Evolutionary conservation across 1,284 basidiomycete species (phyloP), one percentile per base, ranked within the genome.

Genomic region (Melampsora larici-populina): DNA sequence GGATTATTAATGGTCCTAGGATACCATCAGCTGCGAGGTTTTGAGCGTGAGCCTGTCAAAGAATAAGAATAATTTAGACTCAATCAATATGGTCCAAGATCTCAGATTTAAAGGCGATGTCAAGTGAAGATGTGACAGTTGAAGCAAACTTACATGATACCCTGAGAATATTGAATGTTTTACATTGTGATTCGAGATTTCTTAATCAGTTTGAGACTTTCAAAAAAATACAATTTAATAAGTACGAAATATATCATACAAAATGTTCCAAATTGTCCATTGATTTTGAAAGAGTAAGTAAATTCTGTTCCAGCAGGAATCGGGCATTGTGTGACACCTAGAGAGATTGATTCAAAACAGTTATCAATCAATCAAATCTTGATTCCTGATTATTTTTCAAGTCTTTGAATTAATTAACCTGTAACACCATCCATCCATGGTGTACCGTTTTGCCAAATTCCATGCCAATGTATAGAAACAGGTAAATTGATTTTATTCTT

Each of bases 261-360:
- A 87, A 78, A 84, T 86, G 17, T 85, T 85, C 81, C 82, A 87
- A 82, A 78, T 83, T 72, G 85, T 48, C 81, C 81, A 70, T 24
- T 29, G 21, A 84, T 80, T 24, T 81, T 84, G 79, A 86, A 86
- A 66, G 86, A 86, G 84, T 88, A 89, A 26, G 86, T 84, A 84
- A 87, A 89, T 13, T 84, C 84, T n/a, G 84, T 80, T 0, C 84
- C 84, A 0, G 86, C 82, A 1, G 85, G 84, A 78, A 89, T 88
- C 0, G 87, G 87, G 80, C 88, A 89, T 79, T 87, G 86, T 33
- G 84, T 86, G 13, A 87, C 85, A 64, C 84, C 85, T 21, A 82
- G 40, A 55, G 18, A 55, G 15, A 55, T 24, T 24, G 7, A 15
- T 29, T n/a, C 18, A 17, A 15, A 1, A 58, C 11, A 29, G 7